Evolutionary conservation across 495 filamentous ascomycete genomes (phyloP), one percentile per base, ranked within the genome.

Genomic region (Podospora tetraspora): DNA sequence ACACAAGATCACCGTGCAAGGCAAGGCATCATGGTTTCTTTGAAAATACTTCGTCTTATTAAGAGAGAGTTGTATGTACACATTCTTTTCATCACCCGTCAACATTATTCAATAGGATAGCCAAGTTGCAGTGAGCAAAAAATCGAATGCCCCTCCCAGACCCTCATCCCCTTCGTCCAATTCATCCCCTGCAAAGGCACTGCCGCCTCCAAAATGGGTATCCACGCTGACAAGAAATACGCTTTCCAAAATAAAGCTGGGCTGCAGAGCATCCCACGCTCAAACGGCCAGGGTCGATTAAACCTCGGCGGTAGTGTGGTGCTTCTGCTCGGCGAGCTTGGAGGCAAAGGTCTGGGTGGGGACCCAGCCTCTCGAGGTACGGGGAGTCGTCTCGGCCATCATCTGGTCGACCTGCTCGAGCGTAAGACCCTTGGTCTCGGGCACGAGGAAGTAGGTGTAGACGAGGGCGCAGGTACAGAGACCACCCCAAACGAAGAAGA

Each of bases 381-480:
- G 78, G n/a, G 92, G 89, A 1, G 84, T 90, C 6, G 86, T 86
- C 81, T 94, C 91, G 77, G 93, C 92, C 83, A 96, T 86, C 92
- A 94, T 93, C 80, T 87, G 86, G 81, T 95, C 92, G 73, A 96
- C 90, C 77, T 96, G 91, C 82, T 96, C 92, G 60, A 95, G 90
- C 21, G 90, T 89, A 22, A 96, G 84, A 68, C 91, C 92, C 87
- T 93, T 94, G 77, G 92, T 94, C 84, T 94, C 92, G 63, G 90
- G 89, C 59, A 95, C 84, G 57, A 94, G 83, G 85, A 91, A 90
- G 84, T 89, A 94, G 63, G 90, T 86, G 82, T 88, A 93, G 73
- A 91, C 70, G 67, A 91, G 81, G 71, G 85, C 88, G 67, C 78
- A 64, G 56, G 84, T 81, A 82, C 91, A 93, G 62, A 92, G 87